A percentile compares a stretch with the other conserved stretches of the same genome.
Conservation (phyloP, 2,329 filamentous ascomycete species). For the Xylariomycetidae sp. region DNA sequence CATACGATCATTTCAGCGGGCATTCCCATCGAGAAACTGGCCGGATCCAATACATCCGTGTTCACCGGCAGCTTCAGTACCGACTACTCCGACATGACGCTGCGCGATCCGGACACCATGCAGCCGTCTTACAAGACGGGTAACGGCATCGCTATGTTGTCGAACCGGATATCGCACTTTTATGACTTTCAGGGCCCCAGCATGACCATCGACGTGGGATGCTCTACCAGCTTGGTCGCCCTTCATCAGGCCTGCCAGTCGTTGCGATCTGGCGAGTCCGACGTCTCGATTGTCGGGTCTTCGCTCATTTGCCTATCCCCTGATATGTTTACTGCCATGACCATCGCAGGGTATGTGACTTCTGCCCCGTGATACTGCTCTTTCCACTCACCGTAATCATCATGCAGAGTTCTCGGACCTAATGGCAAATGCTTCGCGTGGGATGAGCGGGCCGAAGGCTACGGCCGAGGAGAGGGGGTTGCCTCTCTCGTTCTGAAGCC, state of each 20-base stretch:
- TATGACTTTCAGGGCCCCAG: conserved; percentile 6
- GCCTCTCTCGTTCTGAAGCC: conserved; percentile 5
- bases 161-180: conserved; percentile 6
- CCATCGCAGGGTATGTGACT: conserved; percentile 2
- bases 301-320: not conserved
- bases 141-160: conserved; percentile 3
- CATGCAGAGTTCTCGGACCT: not conserved
- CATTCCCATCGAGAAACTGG: conserved; percentile 5
- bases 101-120: not conserved
- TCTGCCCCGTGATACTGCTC: not conserved
- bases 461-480: conserved; percentile 10
- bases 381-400: too few relatives aligned
- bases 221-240: conserved; percentile 1
- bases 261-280: not conserved
- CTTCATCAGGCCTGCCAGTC: conserved; percentile 1
- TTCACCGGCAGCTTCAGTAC: conserved; percentile 4
- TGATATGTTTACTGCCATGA: not conserved
- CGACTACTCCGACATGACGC: not conserved
- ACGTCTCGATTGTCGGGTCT: conserved; percentile 2
- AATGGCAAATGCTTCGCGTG: conserved; percentile 5
- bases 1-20: conserved; percentile 4
- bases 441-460: conserved; percentile 10
- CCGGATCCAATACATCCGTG: conserved; percentile 9
- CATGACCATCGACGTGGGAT: conserved; percentile 4
- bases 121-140: not conserved